These are phyloP conservation scores for Persicaria maculosa DNA, from an alignment of 148 eudicot genomes.

Conservation along the genomic window DNA sequence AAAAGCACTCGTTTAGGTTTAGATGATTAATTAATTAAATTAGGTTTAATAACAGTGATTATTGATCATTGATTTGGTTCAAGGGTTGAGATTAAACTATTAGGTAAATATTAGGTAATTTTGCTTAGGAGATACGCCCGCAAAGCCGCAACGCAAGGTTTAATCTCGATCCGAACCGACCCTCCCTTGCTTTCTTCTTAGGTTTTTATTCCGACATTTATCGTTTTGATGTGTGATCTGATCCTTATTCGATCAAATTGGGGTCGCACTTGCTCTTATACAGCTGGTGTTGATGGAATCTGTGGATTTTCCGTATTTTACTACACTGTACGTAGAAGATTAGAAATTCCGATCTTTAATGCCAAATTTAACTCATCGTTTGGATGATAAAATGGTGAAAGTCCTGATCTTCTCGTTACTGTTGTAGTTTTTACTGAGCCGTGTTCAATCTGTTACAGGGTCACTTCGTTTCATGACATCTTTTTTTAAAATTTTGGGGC, in stretches of 20 bases:
- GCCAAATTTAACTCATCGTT: neutral
- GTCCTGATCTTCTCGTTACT: neutral
- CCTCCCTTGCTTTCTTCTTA: neutral
- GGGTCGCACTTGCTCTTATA: neutral
- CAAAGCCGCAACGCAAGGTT: slow-evolving; percentile 65
- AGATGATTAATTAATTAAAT: no score
- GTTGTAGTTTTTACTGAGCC: no score
- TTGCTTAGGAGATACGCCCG: slow-evolving; percentile 37
- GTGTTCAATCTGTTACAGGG: neutral
- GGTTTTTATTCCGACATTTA: neutral
- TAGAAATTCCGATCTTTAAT: neutral
- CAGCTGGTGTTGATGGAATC: neutral
- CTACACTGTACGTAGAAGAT: neutral
- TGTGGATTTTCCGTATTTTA: neutral
- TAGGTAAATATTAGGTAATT: no score
- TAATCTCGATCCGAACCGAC: neutral
- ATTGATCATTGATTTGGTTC: no score
- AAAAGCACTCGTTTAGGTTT: no score
- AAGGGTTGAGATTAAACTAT: no score
- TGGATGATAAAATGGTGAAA: neutral
- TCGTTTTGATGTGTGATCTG: slow-evolving; percentile 5
- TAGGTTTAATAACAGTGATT: no score
- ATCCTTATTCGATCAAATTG: slow-evolving; percentile 7
- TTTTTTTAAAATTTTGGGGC: no score
- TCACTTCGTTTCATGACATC: neutral